Percentiles rank a stretch among this genome's conserved stretches.
Evolutionary conservation across 441 rosid genomes (phyloP).

Genomic region (Corymbia citriodora): DNA sequence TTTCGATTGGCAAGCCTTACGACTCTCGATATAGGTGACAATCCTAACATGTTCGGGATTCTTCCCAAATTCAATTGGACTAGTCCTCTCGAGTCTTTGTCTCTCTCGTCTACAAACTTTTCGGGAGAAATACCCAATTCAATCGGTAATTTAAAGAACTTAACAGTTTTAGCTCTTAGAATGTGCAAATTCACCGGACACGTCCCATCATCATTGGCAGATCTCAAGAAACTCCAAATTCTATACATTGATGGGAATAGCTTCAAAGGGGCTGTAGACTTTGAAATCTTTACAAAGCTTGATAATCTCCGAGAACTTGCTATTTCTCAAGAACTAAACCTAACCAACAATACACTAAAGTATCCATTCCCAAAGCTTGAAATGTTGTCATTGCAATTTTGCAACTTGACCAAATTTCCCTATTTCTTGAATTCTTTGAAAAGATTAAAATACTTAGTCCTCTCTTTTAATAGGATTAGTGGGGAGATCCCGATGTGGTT

Average conservation of each 20-base stretch:
- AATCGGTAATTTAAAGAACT: background rate
- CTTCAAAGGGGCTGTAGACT: background rate
- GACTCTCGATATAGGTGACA: rapidly evolving
- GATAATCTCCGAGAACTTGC: rapidly evolving
- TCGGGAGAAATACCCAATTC: background rate
- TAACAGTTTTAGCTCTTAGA: background rate
- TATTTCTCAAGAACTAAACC: background rate
- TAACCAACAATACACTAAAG: background rate
- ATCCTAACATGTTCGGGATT: rapidly evolving
- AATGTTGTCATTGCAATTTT: rapidly evolving
- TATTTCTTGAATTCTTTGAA: background rate
- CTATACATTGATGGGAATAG: rapidly evolving
- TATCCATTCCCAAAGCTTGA: background rate
- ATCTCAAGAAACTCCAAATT: background rate
- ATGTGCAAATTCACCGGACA: background rate
- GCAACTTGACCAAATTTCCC: background rate
- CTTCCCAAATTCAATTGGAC: background rate
- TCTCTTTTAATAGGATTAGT: background rate
- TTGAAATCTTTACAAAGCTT: background rate
- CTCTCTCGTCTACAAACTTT: background rate
- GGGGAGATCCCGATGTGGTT: background rate
- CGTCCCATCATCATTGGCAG: background rate
- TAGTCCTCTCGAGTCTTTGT: background rate
- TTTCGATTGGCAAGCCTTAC: background rate
- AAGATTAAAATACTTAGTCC: rapidly evolving